Conservation (phyloP, 2,329 filamentous ascomycete species). For the Talaromyces sp. region DNA sequence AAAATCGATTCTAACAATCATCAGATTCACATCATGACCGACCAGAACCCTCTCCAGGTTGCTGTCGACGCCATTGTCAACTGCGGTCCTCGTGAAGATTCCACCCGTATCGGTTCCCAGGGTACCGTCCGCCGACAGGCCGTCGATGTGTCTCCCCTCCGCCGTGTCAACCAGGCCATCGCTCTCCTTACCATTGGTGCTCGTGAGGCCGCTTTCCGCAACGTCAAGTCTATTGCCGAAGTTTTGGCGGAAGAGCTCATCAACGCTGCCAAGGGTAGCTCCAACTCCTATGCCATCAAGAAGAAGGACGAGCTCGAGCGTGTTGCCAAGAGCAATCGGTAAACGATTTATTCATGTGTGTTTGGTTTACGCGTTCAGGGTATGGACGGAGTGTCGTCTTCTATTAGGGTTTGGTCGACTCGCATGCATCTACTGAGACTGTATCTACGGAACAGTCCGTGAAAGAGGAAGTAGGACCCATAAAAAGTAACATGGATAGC, state of each 20-base stretch:
- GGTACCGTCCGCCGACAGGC: conserved; percentile 99
- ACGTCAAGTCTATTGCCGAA: conserved; percentile 99
- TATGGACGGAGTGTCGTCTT: conserved; percentile 31
- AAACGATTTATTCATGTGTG: conserved; percentile 55
- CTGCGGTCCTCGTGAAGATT: conserved; percentile 99
- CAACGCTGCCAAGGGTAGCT: conserved; percentile 99
- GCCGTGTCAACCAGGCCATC: conserved; percentile 99
- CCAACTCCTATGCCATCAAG: conserved; percentile 99
- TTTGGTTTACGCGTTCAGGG: conserved; percentile 40
- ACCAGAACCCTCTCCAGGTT: conserved; percentile 99
- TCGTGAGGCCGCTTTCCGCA: conserved; percentile 98
- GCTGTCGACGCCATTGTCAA: conserved; percentile 99
- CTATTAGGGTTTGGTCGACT: conserved; percentile 34
- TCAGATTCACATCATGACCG: conserved; percentile 99
- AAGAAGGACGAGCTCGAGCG: conserved; percentile 99
- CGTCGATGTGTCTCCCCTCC: conserved; percentile 99
- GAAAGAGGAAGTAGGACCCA: conserved; percentile 35
- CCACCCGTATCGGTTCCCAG: conserved; percentile 97
- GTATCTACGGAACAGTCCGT: conserved; percentile 37
- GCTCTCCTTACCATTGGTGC: conserved; percentile 98
- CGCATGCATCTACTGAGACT: conserved; percentile 40
- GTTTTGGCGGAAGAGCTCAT: conserved; percentile 99
- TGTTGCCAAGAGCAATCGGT: conserved; percentile 99
- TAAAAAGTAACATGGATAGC: conserved; percentile 39
- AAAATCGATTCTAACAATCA: conserved; percentile 20